Evolutionary conservation across 352 stramenopile species (phyloP), one percentile per base, ranked within the genome.

Genomic region (Phytopythium chamaehyphon): DNA sequence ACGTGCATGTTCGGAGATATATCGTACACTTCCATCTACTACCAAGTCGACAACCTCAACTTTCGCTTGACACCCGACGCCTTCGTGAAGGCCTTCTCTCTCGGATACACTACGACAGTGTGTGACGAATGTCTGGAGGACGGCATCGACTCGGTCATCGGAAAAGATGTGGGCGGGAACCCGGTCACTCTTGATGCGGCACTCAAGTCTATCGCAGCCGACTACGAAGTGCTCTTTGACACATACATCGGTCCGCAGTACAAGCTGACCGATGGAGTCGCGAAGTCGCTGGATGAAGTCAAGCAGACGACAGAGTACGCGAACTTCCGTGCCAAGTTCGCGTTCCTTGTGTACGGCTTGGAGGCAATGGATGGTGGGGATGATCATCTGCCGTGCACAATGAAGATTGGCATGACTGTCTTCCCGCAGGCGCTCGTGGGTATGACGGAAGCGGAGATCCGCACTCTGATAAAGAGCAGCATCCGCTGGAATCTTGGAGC

Each of bases 1-100:
- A 86, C 74, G 58, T 81, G 71, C 66, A 83, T 79, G 69, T 86
- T 61, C 55, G 71, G 74, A 31, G 71, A 86, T 58, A 83, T 86
- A 45, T 81, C 69, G 61, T 83, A 86, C 64, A 83, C 74, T 18
- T 79, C 69, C 6, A 61, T 83, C n/a, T 69, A 64, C 48, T 86
- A 80, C 64, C 71, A 86, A 40, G 62, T 86, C 42, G 62, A 81
- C 47, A 81, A 59, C 42, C 63, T 86, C 31, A 57, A 76, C 51
- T 86, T 76, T 57, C 74, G 74, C 33, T 65, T 86, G 43, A 36
- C 48, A 0, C 71, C 74, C 1, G 52, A 66, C 9, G 47, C 71
- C 37, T 83, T 86, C 22, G 61, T 71, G 36, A 35, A 58, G 2
- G 53, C 66, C 31, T 82, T 86, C 28, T 58, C 74, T 26, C 63